These are phyloP conservation scores for Colletotrichum lupini DNA, from an alignment of 2,329 filamentous ascomycete genomes.

Conservation along the genomic window DNA sequence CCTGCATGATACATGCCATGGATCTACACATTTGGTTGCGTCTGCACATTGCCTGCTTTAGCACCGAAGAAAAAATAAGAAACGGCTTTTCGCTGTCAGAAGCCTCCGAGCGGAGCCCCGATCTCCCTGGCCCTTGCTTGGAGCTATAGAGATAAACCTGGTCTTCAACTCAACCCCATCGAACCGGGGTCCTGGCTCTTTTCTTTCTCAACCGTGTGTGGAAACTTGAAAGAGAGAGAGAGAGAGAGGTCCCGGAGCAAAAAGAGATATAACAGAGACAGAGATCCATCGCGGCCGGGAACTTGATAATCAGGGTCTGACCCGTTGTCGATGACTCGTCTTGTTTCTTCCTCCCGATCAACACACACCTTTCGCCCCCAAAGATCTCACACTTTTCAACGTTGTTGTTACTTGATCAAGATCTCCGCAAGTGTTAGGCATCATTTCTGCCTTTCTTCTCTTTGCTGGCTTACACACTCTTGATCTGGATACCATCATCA, in stretches of 20 bases:
- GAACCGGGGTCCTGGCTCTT: conserved; percentile 31
- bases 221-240: background rate
- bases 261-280: conserved; percentile 37
- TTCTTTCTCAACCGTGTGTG: conserved; percentile 22
- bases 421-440: conserved; percentile 1
- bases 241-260: background rate
- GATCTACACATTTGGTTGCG: conserved; percentile 28
- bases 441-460: background rate
- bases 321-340: conserved; percentile 37
- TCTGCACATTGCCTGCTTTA: conserved; percentile 18
- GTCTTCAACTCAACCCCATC: conserved; percentile 26
- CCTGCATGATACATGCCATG: conserved; percentile 32
- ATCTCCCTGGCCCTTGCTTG: conserved; percentile 34
- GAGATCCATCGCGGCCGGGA: conserved; percentile 32
- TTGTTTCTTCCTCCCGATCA: conserved; percentile 27
- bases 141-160: conserved; percentile 24
- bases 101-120: conserved; percentile 30
- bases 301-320: conserved; percentile 36
- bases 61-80: conserved; percentile 36
- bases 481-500: background rate
- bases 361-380: conserved; percentile 13
- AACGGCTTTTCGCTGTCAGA: conserved; percentile 35
- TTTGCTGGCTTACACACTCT: background rate
- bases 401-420: background rate
- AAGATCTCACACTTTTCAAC: background rate